These are phyloP conservation scores for Glebionis coronaria DNA, from an alignment of 129 eudicot species.

Conservation along the genomic window DNA sequence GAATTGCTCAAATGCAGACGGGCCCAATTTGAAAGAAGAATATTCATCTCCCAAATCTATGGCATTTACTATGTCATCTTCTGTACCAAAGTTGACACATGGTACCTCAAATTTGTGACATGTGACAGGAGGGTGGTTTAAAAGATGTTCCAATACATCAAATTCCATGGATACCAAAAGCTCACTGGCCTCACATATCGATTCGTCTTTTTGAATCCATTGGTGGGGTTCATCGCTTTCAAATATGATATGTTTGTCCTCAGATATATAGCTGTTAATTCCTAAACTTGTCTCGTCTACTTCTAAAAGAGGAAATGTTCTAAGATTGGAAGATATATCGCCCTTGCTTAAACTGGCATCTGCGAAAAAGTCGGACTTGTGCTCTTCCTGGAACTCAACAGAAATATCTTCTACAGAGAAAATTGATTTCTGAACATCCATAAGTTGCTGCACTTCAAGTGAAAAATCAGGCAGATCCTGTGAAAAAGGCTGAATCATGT, in stretches of 20 bases:
- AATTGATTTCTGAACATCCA: constrained; percentile 46
- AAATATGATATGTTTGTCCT: constrained; percentile 37
- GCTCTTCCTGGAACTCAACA: constrained; percentile 40
- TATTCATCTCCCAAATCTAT: constrained; percentile 36
- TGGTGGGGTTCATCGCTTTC: constrained; percentile 43
- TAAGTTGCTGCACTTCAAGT: constrained; percentile 32
- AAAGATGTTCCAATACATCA: constrained; percentile 49
- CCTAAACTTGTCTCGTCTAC: constrained; percentile 63
- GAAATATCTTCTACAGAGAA: constrained; percentile 49
- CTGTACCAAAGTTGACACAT: constrained; percentile 31
- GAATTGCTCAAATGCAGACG: constrained; percentile 51
- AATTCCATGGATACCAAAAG: constrained; percentile 52
- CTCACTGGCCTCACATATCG: constrained; percentile 41
- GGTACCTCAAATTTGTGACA: constrained; percentile 29
- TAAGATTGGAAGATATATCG: constrained; percentile 30
- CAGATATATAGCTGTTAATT: constrained; percentile 31
- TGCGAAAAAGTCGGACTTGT: constrained; percentile 35
- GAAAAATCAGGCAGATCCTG: constrained; percentile 57
- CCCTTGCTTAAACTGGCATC: constrained; percentile 38
- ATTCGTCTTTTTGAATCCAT: constrained; percentile 39
- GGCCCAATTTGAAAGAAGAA: constrained; percentile 17
- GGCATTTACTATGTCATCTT: constrained; percentile 45
- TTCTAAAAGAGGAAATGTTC: constrained; percentile 69
- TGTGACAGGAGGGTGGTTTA: constrained; percentile 27
- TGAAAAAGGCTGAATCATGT: constrained; percentile 13